phyloP scores from a whole-genome alignment of 495 filamentous ascomycete species.

The Trichoderma gamsii region DNA sequence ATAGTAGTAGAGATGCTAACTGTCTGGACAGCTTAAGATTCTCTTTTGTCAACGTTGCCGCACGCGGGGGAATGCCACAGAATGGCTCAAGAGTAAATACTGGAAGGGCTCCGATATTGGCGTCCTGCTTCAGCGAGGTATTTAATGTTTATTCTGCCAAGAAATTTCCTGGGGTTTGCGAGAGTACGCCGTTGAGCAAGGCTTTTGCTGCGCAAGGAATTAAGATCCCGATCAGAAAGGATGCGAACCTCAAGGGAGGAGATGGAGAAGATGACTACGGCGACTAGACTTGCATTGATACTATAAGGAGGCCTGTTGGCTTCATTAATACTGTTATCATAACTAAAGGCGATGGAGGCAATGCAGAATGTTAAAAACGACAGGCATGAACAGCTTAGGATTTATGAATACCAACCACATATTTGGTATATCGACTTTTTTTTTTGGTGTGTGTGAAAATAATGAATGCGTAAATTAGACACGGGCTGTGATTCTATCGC shows the following conservation, averaged over 20 bases:
- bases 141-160: conserved; percentile 96
- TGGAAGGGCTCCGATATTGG: conserved; percentile 75
- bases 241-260: conserved; percentile 60
- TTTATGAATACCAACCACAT: too few species aligned
- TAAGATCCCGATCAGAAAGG: conserved; percentile 91
- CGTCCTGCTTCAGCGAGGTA: conserved; percentile 77
- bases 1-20: conserved; percentile 9
- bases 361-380: too few species aligned
- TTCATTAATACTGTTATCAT: background rate
- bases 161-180: conserved; percentile 96
- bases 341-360: background rate
- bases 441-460: too few species aligned
- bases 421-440: too few species aligned
- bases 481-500: too few species aligned
- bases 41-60: conserved; percentile 78
- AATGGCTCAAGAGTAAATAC: conserved; percentile 55
- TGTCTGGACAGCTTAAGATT: conserved; percentile 37
- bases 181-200: conserved; percentile 88
- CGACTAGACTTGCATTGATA: conserved; percentile 1
- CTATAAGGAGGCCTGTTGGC: background rate
- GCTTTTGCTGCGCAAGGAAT: conserved; percentile 93
- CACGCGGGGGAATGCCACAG: conserved; percentile 20
- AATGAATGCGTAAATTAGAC: too few species aligned
- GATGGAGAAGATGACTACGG: conserved; percentile 45
- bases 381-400: too few species aligned